phyloP scores from a whole-genome alignment of 768 basidiomycete species.

The Russula griseocarnosa region DNA sequence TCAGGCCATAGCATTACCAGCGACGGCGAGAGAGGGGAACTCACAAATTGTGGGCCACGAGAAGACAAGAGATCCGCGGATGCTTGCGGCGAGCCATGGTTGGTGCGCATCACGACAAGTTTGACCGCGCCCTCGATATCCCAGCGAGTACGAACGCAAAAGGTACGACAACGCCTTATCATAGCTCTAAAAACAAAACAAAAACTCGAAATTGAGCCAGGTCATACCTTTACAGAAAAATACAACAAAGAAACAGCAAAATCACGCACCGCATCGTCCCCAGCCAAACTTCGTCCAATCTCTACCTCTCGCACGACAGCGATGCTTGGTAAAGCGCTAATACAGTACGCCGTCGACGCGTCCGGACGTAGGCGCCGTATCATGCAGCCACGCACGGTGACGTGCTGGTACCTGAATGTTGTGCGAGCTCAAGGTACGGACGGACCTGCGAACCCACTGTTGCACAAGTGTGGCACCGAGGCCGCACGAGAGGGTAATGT shows the following conservation, averaged over 20 bases:
- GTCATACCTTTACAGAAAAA: no score
- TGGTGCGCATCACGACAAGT: slow-evolving; percentile 79
- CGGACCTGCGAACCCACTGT: slow-evolving; percentile 21
- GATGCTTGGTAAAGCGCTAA: no score
- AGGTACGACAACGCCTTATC: slow-evolving; percentile 76
- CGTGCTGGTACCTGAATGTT: no score
- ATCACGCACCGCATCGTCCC: slow-evolving; percentile 69
- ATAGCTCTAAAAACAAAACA: slow-evolving; percentile 50
- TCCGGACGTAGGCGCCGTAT: no score
- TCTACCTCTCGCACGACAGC: slow-evolving; percentile 39
- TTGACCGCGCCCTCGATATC: slow-evolving; percentile 78
- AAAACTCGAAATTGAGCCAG: neutral
- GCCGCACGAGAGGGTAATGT: slow-evolving; percentile 10
- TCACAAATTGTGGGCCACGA: slow-evolving; percentile 68
- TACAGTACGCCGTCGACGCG: no score
- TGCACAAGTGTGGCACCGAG: slow-evolving; percentile 21
- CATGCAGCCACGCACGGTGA: no score
- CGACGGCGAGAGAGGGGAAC: slow-evolving; percentile 27
- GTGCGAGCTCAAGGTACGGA: no score
- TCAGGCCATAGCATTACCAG: neutral
- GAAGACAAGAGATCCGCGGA: slow-evolving; percentile 78
- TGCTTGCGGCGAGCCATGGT: slow-evolving; percentile 87
- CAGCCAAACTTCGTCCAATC: slow-evolving; percentile 46
- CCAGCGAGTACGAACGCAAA: slow-evolving; percentile 78
- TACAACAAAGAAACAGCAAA: neutral